Percentiles rank a stretch among this genome's conserved stretches.
These are phyloP conservation scores for Oenanthe javanica DNA, from an alignment of 140 eudicot species.

Conservation along the genomic window DNA sequence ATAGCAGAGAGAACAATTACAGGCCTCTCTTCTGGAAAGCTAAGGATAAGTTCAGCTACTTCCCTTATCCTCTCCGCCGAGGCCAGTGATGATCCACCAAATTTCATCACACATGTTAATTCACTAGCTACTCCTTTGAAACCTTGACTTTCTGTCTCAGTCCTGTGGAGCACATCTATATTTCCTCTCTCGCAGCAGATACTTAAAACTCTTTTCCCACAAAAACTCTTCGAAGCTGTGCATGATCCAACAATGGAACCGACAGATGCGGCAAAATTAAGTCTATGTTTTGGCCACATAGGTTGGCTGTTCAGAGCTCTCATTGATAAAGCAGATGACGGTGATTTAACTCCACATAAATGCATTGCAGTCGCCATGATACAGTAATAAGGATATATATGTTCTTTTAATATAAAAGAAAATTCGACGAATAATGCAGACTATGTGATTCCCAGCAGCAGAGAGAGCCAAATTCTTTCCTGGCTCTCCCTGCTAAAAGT, in stretches of 20 bases:
- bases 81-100: conserved; percentile 87
- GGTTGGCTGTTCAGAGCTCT: conserved; percentile 27
- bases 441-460: conserved; percentile 1
- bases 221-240: conserved; percentile 18
- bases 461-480: conserved; percentile 12
- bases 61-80: conserved; percentile 85
- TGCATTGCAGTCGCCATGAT: conserved; percentile 51
- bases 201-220: conserved; percentile 26
- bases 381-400: not conserved
- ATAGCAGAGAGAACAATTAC: conserved; percentile 85
- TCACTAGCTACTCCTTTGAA: conserved; percentile 33
- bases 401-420: not conserved
- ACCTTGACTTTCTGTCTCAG: conserved; percentile 23
- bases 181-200: conserved; percentile 42
- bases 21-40: conserved; percentile 80
- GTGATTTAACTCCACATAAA: conserved; percentile 38
- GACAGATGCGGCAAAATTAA: conserved; percentile 12
- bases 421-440: conserved; percentile 3
- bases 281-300: conserved; percentile 16
- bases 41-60: conserved; percentile 65
- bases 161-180: conserved; percentile 32
- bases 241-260: conserved; percentile 20
- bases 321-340: conserved; percentile 19
- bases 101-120: conserved; percentile 79
- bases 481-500: conserved; percentile 13